Evolutionary conservation across 2,329 filamentous ascomycete genomes (phyloP), one percentile per base, ranked within the genome.

Genomic region (Nothopassalora personata): DNA sequence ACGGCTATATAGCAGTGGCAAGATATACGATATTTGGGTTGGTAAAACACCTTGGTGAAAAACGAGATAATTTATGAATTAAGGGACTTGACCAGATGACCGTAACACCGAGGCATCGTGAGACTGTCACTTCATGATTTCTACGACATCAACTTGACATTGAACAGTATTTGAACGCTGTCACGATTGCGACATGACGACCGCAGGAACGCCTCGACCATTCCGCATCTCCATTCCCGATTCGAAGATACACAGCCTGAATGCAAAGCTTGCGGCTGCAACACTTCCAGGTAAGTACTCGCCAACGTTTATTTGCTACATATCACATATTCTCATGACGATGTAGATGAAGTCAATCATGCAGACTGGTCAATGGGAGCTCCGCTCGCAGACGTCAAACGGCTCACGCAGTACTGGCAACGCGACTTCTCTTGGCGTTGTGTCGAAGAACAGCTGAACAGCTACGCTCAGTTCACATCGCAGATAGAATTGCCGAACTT

Each of bases 321-420:
- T 7, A n/a, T 2, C 7, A 8, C 39, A 18, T 4, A n/a, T n/a
- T 8, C 39, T 43, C 7, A 43, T 18, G 7, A 18, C 7, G 13
- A 7, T 43, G 18, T 83, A 0, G 78, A 82, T 66, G 83, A 85
- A 28, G 57, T 81, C 18, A 73, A 81, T n/a, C 67, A 66, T 45
- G 74, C 77, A 4, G 73, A 67, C 52, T 83, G 83, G 83, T 75
- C 80, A 6, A 80, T 84, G 64, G 86, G 86, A 13, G 76, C 81
- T 7, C 84, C 84, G 0, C 70, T 86, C 0, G 71, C 74, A 1
- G 83, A 86, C 57, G 72, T 88, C 56, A 83, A 83, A 66, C 76
- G 83, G 7, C 74, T 88, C 23, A 75, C 79, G 1, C 71, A 74
- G 3, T 76, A 82, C 61, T 88, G 85, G 85, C 75, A 76, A 27